Percentiles rank a stretch among this genome's conserved stretches.
These are phyloP conservation scores for Polyporus arcularius DNA, from an alignment of 768 basidiomycete species.

Conservation along the genomic window DNA sequence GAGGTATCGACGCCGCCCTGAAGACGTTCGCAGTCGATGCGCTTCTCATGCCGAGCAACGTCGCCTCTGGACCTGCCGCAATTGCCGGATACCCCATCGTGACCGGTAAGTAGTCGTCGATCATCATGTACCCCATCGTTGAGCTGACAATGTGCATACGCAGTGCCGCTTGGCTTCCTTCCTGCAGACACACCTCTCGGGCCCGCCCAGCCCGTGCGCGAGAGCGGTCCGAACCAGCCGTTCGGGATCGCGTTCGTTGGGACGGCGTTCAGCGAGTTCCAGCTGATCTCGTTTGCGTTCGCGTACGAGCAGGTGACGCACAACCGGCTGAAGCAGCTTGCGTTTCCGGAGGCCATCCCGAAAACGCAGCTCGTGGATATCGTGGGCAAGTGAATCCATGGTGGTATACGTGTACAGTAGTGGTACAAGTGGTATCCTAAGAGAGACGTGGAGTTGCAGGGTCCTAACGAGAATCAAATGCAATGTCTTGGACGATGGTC, in stretches of 20 bases:
- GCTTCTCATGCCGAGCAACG: slow-evolving; percentile 25
- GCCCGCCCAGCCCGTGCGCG: slow-evolving; percentile 25
- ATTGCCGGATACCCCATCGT: slow-evolving; percentile 69
- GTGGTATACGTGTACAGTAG: background rate
- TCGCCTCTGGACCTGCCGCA: slow-evolving; percentile 40
- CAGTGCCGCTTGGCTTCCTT: slow-evolving; percentile 63
- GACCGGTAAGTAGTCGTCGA: slow-evolving; percentile 44
- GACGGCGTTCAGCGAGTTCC: slow-evolving; percentile 60
- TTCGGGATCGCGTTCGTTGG: slow-evolving; percentile 66
- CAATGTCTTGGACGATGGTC: no score
- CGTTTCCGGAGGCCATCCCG: slow-evolving; percentile 33
- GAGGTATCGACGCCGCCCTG: slow-evolving; percentile 37
- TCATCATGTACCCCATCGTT: background rate
- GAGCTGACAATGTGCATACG: background rate
- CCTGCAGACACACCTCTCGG: slow-evolving; percentile 46
- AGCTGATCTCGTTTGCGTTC: slow-evolving; percentile 58
- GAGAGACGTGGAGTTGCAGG: no score
- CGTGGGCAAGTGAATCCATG: slow-evolving; percentile 6
- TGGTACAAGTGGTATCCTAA: background rate
- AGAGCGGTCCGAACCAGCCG: slow-evolving; percentile 9
- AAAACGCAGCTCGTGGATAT: slow-evolving; percentile 34
- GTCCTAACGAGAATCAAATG: no score
- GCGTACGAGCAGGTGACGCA: slow-evolving; percentile 55
- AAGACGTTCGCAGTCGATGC: slow-evolving; percentile 35
- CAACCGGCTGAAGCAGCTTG: slow-evolving; percentile 29